Base-by-base conservation (phyloP, 2,329 filamentous ascomycete genomes). In the Cladosporium sp. region DNA sequence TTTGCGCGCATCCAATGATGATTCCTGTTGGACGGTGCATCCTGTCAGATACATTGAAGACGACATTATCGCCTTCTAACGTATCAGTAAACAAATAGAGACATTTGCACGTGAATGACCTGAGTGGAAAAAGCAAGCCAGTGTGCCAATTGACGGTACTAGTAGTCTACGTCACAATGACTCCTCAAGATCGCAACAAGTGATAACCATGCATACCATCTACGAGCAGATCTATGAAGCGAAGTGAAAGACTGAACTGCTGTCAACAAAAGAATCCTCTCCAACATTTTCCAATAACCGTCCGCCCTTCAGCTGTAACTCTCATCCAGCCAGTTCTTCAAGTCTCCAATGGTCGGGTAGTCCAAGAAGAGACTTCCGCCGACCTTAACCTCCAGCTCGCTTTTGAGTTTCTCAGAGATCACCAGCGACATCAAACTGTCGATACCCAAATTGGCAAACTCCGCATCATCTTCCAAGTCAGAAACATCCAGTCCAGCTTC, bases 351-450 rank as follows among this genome's bases (percentile, higher is more conserved):
- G 2, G 60, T 65, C n/a, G 63, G 64, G 37, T 65, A 70, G 6
- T 68, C 66, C 40, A 67, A 55, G 59, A 70, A 67, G 3, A 71
- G 49, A 37, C 60, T 64, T 8, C 62, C 51, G 20, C 51, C 51
- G 15, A 74, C 60, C 28, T 70, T 66, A 1, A 75, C 49, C 3
- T 63, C 65, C 15, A 76, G 64, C 49, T 74, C 65, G 2, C 60
- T 60, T 1, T 67, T 58, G 50, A 75, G 70, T 55, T 72, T 73
- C 22, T 69, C 68, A 0, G 69, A 59, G 12, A 76, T 66, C 3
- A 72, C 70, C 2, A 76, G 63, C 4, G 65, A 69, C 67, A 76
- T 67, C 8, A 76, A 64, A 17, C 68, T 72, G 59, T 76, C 74
- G 30, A 77, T 63, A 3, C 73, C 74, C 3, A 75, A 51, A 20